Evolutionary conservation across 2,329 filamentous ascomycete species (phyloP), one percentile per base, ranked within the genome.

Genomic region (Peltaster fructicola): DNA sequence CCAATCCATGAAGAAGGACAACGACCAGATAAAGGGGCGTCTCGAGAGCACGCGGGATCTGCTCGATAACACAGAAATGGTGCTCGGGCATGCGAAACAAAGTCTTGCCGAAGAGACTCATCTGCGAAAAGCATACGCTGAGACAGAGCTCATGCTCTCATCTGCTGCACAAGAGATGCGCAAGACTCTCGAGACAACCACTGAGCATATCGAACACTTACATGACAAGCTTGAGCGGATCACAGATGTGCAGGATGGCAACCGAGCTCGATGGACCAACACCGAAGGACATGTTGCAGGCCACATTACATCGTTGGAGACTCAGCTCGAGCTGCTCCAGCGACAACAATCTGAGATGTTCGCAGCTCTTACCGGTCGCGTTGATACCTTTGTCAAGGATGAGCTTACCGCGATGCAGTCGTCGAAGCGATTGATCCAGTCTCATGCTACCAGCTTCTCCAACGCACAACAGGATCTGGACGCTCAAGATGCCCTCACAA

Each of bases 211-310:
- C 7, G 65, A 71, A 31, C 75, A 76, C 2, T 62, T 95, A 8
- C 79, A 80, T 34, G 78, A 78, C 6, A 98, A 98, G 51, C 72
- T 92, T 35, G 70, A 70, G 39, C 69, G 88, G 25, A 82, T 81
- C 43, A 82, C 80, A 0, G 76, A 90, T 35, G 62, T 95, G 2
- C 82, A 93, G 34, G 61, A 62, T 4, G 53, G 77, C 23, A 95
- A 98, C 50, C 67, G 78, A 13, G 65, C 69, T 27, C 68, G 68
- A 3, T 98, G 88, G 88, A 59, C 66, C 9, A 63, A 71, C 7
- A 80, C 80, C 2, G 75, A 85, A 34, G 63, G 59, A 1, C 70
- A 81, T 31, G 80, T 95, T 1, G 58, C 68, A 1, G 69, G 79
- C 32, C 72, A 88, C 7, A 91, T 84, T 0, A 62, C 61, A 16